Base-by-base conservation (phyloP, 345 rosid genomes). In the Raphanus sativus region DNA sequence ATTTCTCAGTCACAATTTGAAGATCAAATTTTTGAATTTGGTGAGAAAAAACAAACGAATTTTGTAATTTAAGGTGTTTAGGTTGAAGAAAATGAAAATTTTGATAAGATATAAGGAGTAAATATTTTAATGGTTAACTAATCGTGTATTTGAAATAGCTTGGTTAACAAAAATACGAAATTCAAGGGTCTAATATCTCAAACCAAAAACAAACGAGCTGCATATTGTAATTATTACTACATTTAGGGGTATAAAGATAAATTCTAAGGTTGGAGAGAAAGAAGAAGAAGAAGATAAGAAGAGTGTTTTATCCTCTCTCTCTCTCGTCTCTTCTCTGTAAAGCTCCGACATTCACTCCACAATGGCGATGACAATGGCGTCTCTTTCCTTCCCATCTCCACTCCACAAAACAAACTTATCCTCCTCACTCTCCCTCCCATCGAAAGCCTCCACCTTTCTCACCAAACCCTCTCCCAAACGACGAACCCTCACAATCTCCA, bases 401-500 rank as follows among this genome's bases (percentile, higher is more conserved):
- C 66, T 63, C 54, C 30, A 69, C 16, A 74, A 79, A 40, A 0
- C 52, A 11, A 38, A 62, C 42, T 62, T 62, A 62, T 30, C 78
- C 0, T 63, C 78, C 0, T 54, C 82, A 0, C 74, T 78, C 21
- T 50, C 65, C 70, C 61, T 61, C 40, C 60, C 74, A 1, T 17
- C 65, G 24, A 80, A 75, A 70, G 13, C 76, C 3, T 29, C 67
- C 62, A 69, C 80, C 0, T 56, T 75, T 15, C 0, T 33, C 62
- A 9, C 42, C 2, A 67, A 54, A 28, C 67, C 79, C 0, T n/a
- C n/a, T n/a, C 65, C 79, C 13, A 80, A 58, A n/a, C n/a, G n/a
- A 73, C 67, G 45, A 15, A 13, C 67, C 61, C 71, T 75, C 62
- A 62, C 83, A 0, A 87, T 94, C 11, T 85, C 91, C 0, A 84